Percentiles rank a stretch among this genome's conserved stretches.
Evolutionary conservation across 106 monocot species (phyloP).

Genomic region (Apostasia shenzhenica): DNA sequence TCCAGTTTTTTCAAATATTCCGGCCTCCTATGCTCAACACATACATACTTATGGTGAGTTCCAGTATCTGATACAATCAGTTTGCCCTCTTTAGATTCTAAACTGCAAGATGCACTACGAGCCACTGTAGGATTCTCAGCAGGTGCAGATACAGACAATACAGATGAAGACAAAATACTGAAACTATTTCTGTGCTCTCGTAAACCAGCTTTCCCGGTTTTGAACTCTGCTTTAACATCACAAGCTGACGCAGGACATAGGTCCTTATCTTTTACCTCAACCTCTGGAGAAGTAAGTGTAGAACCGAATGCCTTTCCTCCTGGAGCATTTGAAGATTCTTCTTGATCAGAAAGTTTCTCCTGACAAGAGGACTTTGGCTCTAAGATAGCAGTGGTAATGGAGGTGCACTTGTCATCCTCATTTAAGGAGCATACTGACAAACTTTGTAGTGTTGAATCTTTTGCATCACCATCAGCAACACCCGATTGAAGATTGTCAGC

Average conservation of each 20-base stretch:
- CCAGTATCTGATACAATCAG: background rate
- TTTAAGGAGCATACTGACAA: no score
- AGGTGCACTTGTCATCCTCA: no score
- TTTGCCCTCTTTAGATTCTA: constrained; percentile 13
- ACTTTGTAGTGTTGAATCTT: background rate
- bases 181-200: constrained; percentile 5
- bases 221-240: background rate
- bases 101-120: constrained; percentile 10
- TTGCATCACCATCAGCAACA: constrained; percentile 6
- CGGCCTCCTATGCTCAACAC: constrained; percentile 5
- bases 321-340: constrained; percentile 21
- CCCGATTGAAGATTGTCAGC: background rate
- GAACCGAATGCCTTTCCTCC: background rate
- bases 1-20: constrained; percentile 5
- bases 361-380: background rate
- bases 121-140: constrained; percentile 2
- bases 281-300: background rate
- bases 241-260: constrained; percentile 11
- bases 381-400: no score
- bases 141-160: constrained; percentile 5
- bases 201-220: constrained; percentile 14
- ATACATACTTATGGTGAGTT: constrained; percentile 11
- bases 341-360: constrained; percentile 11
- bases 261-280: constrained; percentile 15
- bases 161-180: constrained; percentile 2